Evolutionary conservation across 2,329 filamentous ascomycete genomes (phyloP).

Genomic region (Phyllosticta ampelicida): DNA sequence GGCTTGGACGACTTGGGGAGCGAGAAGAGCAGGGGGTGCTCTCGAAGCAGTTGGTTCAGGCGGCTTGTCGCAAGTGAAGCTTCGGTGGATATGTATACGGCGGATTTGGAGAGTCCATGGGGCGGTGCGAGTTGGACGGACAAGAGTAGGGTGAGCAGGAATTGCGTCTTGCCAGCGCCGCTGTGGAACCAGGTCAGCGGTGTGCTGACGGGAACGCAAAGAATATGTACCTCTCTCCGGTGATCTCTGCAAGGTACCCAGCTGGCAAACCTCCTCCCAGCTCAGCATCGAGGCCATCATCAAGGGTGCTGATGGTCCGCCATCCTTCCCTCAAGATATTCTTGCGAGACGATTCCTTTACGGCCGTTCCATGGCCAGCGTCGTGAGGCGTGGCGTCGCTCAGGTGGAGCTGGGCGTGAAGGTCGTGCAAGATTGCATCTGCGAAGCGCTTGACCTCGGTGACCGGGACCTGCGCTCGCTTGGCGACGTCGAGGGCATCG

Average conservation of each 20-base stretch:
- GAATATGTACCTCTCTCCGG: slow-evolving; percentile 65
- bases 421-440: slow-evolving; percentile 52
- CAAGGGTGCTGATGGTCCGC: slow-evolving; percentile 67
- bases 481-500: slow-evolving; percentile 72
- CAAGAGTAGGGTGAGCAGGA: slow-evolving; percentile 75
- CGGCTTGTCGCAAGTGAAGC: slow-evolving; percentile 71
- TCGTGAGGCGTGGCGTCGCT: slow-evolving; percentile 2
- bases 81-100: slow-evolving; percentile 92
- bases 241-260: slow-evolving; percentile 77
- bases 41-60: slow-evolving; percentile 64
- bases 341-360: slow-evolving; percentile 14
- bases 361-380: slow-evolving; percentile 12
- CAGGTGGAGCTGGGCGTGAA: slow-evolving; percentile 53
- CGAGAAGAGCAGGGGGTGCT: slow-evolving; percentile 49
- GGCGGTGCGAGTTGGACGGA: slow-evolving; percentile 71
- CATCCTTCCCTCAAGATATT: slow-evolving; percentile 28
- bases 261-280: slow-evolving; percentile 72
- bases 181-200: slow-evolving; percentile 28
- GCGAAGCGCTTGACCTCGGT: slow-evolving; percentile 68
- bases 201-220: background rate
- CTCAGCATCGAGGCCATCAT: slow-evolving; percentile 56
- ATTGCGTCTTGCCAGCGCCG: slow-evolving; percentile 89
- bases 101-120: slow-evolving; percentile 57
- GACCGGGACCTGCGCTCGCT: slow-evolving; percentile 70
- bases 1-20: slow-evolving; percentile 38